Conservation (phyloP, 2,329 filamentous ascomycete species). For the Setomelanomma holmii region DNA sequence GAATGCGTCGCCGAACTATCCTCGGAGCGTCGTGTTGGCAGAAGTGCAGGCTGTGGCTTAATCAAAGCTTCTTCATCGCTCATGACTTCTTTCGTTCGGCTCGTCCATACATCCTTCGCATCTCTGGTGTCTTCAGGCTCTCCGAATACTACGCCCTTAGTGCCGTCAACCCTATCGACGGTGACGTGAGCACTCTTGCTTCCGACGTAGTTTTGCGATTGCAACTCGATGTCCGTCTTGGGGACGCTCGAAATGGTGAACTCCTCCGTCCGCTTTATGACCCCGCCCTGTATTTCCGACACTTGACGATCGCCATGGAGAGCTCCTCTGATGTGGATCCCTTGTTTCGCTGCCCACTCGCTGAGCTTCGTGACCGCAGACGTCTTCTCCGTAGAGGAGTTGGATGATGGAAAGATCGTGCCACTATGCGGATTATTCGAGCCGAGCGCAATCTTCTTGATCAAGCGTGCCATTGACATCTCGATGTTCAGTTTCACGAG, state of each 20-base stretch:
- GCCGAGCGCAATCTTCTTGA: constrained; percentile 37
- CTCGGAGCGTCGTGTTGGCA: not conserved
- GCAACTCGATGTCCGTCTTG: not conserved
- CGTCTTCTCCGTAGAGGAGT: constrained; percentile 6
- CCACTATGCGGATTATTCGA: not conserved
- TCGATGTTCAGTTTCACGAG: constrained; percentile 55
- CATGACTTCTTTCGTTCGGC: not conserved
- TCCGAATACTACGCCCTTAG: not conserved
- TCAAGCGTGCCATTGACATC: constrained; percentile 49
- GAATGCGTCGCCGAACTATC: not conserved
- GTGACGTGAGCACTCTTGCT: not conserved
- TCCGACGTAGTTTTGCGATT: not conserved
- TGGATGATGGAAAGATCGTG: not conserved
- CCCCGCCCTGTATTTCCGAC: not conserved
- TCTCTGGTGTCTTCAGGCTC: not conserved
- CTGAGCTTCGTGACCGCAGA: constrained; percentile 8
- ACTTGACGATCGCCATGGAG: constrained; percentile 7
- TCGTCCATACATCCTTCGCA: not conserved
- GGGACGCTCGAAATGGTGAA: constrained; percentile 12
- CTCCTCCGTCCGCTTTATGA: constrained; percentile 13
- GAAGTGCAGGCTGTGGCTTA: not conserved
- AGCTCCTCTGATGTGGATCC: constrained; percentile 9
- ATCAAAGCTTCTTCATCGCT: constrained; percentile 2
- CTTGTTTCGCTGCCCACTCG: not conserved
- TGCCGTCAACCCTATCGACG: not conserved